A percentile compares a stretch with the other conserved stretches of the same genome.
phyloP scores from a whole-genome alignment of 1,139 yeast species.

The Saccharomyces hybrid region DNA sequence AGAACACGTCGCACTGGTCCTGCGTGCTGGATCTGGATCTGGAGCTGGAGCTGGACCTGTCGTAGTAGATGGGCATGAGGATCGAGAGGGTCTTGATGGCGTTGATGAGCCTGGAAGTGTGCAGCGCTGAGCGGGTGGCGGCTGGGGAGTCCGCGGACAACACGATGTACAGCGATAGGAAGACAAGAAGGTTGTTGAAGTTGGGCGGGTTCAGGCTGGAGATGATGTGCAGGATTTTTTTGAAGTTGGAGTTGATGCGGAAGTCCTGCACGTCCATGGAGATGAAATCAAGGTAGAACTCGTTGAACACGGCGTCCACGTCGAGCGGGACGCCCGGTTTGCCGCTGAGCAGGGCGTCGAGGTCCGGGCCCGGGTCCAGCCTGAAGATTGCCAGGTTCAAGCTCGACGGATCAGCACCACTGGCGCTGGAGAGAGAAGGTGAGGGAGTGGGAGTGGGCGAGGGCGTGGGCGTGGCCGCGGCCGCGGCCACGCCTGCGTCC shows the following conservation, averaged over 20 bases:
- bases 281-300: not conserved
- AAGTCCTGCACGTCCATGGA: not conserved
- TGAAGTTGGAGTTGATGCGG: not conserved
- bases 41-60: not conserved
- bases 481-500: slow-evolving; percentile 22
- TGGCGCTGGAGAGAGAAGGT: not conserved
- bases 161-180: not conserved
- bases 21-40: not conserved
- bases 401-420: not conserved
- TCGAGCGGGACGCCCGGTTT: not conserved
- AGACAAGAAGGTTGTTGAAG: not conserved
- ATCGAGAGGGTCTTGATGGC: not conserved
- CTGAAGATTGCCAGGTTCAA: not conserved
- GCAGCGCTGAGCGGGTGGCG: not conserved
- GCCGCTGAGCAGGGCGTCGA: not conserved
- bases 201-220: not conserved
- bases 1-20: not conserved
- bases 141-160: not conserved
- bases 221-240: not conserved
- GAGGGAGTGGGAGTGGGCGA: not conserved
- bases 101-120: not conserved
- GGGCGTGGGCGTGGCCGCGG: not conserved
- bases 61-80: not conserved
- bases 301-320: not conserved
- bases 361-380: not conserved